Evolutionary conservation across 495 filamentous ascomycete species (phyloP).

Genomic region (Usnea hakonensis): DNA sequence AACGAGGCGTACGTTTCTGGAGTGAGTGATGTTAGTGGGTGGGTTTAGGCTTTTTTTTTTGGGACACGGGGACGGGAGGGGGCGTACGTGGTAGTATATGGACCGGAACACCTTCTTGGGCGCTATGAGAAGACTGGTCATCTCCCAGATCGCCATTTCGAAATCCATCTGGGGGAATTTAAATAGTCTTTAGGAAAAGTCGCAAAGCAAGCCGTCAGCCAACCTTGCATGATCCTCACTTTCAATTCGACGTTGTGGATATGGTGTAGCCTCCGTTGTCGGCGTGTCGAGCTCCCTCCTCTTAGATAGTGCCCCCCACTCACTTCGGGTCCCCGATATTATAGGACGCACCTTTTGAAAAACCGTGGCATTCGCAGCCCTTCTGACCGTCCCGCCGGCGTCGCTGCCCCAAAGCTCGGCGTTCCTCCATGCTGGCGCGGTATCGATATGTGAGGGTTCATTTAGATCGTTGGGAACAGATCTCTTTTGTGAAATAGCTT

Average conservation of each 20-base stretch:
- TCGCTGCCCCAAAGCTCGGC: constrained; percentile 45
- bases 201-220: neutral
- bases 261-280: neutral
- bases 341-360: constrained; percentile 42
- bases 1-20: constrained; percentile 51
- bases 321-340: too few relatives aligned
- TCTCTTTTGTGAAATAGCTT: neutral
- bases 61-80: neutral
- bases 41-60: neutral
- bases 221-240: neutral
- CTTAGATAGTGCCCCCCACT: too few relatives aligned
- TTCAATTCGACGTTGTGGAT: neutral
- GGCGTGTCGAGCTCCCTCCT: neutral
- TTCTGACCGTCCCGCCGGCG: constrained; percentile 41
- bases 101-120: constrained; percentile 72
- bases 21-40: neutral
- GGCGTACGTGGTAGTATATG: constrained; percentile 59
- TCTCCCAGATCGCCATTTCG: constrained; percentile 74
- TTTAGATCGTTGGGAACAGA: constrained; percentile 18
- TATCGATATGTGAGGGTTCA: constrained; percentile 58
- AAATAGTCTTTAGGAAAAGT: constrained; percentile 39
- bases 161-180: constrained; percentile 66
- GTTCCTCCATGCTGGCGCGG: constrained; percentile 52
- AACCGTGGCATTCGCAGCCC: constrained; percentile 51
- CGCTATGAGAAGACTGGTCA: constrained; percentile 63